Base-by-base conservation (phyloP, 305 asterid genomes). In the Solanum hybrid region DNA sequence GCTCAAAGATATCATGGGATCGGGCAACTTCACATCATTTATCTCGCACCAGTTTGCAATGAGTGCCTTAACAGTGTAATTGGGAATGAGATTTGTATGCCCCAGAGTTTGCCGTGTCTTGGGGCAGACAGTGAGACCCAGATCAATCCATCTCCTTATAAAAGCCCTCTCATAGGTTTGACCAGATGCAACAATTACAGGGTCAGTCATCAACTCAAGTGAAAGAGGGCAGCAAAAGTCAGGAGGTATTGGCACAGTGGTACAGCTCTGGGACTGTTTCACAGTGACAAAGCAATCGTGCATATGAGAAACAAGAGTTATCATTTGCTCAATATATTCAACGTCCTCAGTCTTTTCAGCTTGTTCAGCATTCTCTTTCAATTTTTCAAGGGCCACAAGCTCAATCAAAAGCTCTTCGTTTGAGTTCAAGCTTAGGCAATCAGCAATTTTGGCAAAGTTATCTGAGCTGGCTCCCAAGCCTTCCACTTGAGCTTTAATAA, bases 181-280 rank as follows among this genome's bases (percentile, higher is more conserved):
- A 82, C 99, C 98, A 90, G 98, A 95, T 88, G 98, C 96, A 91
- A 96, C 98, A 92, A 96, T 95, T 85, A 96, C 98, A 85, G 99
- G 99, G 90, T 96, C 99, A 14, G 98, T 94, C 99, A 96, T 96
- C 90, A 95, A 96, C 90, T 95, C 99, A 89, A 96, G 98, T 45
- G 99, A 96, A 86, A 95, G 95, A 64, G 98, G 99, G 89, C 99
- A 96, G 89, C 99, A 96, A 92, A 95, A 95, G 92, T 96, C 99
- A 42, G 99, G 93, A 85, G 98, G 99, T 93, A 96, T 95, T 79
- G 93, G 91, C 71, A 96, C 98, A 86, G 95, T 94, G 91, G 94
- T 93, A 90, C 93, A 94, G 89, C 91, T 92, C 90, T 93, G 92
- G 27, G 97, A 93, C 94, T 95, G 99, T 90, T 96, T 95, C 94